Conservation (phyloP, 2,329 filamentous ascomycete genomes). For the Phaeoacremonium minimum region DNA sequence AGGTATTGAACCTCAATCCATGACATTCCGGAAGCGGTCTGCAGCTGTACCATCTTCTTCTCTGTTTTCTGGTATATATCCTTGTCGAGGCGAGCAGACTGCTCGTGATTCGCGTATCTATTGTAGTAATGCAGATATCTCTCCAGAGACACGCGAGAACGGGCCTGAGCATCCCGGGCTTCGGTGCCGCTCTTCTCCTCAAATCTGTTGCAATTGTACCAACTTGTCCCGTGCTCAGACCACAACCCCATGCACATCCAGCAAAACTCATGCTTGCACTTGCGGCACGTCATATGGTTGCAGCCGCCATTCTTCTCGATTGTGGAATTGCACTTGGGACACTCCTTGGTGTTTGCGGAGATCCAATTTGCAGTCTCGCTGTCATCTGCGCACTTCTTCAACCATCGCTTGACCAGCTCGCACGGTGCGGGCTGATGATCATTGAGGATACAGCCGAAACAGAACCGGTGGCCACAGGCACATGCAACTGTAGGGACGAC, state of each 20-base stretch:
- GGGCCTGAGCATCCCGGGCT: slow-evolving; percentile 86
- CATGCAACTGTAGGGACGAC: slow-evolving; percentile 90
- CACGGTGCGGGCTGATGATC: slow-evolving; percentile 96
- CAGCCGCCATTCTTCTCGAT: slow-evolving; percentile 99
- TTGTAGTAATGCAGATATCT: slow-evolving; percentile 99
- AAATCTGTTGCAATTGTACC: slow-evolving; percentile 98
- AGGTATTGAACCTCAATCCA: slow-evolving; percentile 99
- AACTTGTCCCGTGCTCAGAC: slow-evolving; percentile 97
- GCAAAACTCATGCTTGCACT: slow-evolving; percentile 95
- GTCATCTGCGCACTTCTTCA: slow-evolving; percentile 98
- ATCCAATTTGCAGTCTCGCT: slow-evolving; percentile 99
- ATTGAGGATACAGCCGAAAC: slow-evolving; percentile 84
- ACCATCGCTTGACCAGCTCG: slow-evolving; percentile 85
- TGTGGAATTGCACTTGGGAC: slow-evolving; percentile 90
- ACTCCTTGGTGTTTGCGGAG: slow-evolving; percentile 97
- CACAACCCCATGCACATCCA: slow-evolving; percentile 99
- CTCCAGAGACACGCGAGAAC: slow-evolving; percentile 83
- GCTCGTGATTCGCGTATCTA: slow-evolving; percentile 97
- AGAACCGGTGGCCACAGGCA: slow-evolving; percentile 80
- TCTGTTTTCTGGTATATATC: slow-evolving; percentile 95
- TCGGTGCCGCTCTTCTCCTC: slow-evolving; percentile 94
- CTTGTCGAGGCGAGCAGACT: slow-evolving; percentile 93
- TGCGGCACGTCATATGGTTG: slow-evolving; percentile 97
- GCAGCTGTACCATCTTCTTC: slow-evolving; percentile 97
- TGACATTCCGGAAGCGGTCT: slow-evolving; percentile 90